Percentiles rank a stretch among this genome's conserved stretches.
Evolutionary conservation across 768 basidiomycete genomes (phyloP).

Genomic region (Auriscalpium vulgare): DNA sequence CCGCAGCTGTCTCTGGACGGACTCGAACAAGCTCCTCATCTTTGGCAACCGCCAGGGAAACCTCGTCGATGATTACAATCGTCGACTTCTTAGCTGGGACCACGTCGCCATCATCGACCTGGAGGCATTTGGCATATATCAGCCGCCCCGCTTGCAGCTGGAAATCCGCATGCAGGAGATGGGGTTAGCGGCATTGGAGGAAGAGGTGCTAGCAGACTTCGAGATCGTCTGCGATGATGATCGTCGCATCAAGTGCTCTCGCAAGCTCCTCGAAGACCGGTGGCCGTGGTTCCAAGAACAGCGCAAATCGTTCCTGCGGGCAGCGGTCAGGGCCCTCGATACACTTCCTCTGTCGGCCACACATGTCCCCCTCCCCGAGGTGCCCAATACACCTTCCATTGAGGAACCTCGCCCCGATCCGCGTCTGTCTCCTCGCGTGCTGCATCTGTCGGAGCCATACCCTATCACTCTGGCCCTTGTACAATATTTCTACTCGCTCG

Average conservation of each 20-base stretch:
- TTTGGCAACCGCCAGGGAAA: slow-evolving; percentile 88
- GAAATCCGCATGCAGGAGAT: slow-evolving; percentile 75
- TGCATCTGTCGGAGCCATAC: slow-evolving; percentile 83
- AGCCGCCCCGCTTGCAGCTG: slow-evolving; percentile 62
- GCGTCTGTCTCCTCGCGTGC: slow-evolving; percentile 67
- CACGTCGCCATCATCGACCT: slow-evolving; percentile 86
- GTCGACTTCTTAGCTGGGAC: slow-evolving; percentile 84
- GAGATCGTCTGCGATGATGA: slow-evolving; percentile 91
- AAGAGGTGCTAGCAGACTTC: slow-evolving; percentile 79
- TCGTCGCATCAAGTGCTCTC: slow-evolving; percentile 71
- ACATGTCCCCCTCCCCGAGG: slow-evolving; percentile 55
- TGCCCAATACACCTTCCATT: slow-evolving; percentile 36
- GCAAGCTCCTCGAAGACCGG: slow-evolving; percentile 77
- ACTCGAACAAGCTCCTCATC: slow-evolving; percentile 77
- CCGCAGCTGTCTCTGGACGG: slow-evolving; percentile 80
- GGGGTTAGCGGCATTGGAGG: slow-evolving; percentile 78
- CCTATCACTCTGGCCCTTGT: slow-evolving; percentile 82
- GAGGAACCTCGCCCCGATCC: slow-evolving; percentile 62
- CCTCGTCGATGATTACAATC: slow-evolving; percentile 88
- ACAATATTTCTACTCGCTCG: slow-evolving; percentile 89
- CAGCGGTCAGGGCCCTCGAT: slow-evolving; percentile 49
- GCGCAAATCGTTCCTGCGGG: slow-evolving; percentile 47
- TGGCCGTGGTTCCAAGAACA: slow-evolving; percentile 95
- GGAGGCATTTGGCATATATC: slow-evolving; percentile 94
- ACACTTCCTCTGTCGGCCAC: slow-evolving; percentile 51